A percentile compares a stretch with the other conserved stretches of the same genome.
These are phyloP conservation scores for Candida tallmaniae DNA, from an alignment of 805 yeast species.

Conservation along the genomic window DNA sequence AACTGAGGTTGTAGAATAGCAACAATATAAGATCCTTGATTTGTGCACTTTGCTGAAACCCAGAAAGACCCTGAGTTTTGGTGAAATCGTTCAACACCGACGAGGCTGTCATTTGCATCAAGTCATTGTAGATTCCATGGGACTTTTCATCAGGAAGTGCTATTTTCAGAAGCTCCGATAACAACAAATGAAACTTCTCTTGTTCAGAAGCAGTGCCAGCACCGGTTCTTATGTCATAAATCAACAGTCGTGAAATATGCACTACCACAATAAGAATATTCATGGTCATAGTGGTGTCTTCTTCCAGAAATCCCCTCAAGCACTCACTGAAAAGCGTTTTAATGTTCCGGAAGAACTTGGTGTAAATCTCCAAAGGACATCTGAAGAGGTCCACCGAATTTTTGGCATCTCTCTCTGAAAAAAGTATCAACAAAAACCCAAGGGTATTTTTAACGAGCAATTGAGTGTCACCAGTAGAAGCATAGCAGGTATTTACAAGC, in stretches of 20 bases:
- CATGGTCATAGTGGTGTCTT: slow-evolving; percentile 1
- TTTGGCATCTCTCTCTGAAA: slow-evolving; percentile 8
- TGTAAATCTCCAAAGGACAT: slow-evolving; percentile 1
- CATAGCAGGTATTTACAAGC: slow-evolving; percentile 6
- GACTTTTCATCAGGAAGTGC: slow-evolving; percentile 10
- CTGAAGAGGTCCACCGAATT: slow-evolving; percentile 5
- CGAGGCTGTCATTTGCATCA: slow-evolving; percentile 9
- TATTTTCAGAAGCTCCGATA: neutral
- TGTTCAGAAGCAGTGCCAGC: neutral
- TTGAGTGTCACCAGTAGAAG: neutral
- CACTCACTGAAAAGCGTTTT: neutral
- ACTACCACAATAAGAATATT: slow-evolving; percentile 6
- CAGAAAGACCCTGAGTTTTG: slow-evolving; percentile 6
- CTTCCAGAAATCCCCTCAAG: neutral
- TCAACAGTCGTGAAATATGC: slow-evolving; percentile 9
- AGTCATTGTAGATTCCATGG: slow-evolving; percentile 9
- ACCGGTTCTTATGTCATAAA: slow-evolving; percentile 1
- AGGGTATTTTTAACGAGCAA: slow-evolving; percentile 10
- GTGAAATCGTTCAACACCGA: slow-evolving; percentile 5
- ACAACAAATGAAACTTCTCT: neutral
- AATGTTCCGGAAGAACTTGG: neutral
- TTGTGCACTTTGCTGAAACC: slow-evolving; percentile 8
- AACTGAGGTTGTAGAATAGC: slow-evolving; percentile 14
- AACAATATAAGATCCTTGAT: slow-evolving; percentile 13
- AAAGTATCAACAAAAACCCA: slow-evolving; percentile 11